A percentile compares a stretch with the other conserved stretches of the same genome.
Evolutionary conservation across 192 early-diverging fungal species (phyloP).

Genomic region (Backusella tarrabulga): DNA sequence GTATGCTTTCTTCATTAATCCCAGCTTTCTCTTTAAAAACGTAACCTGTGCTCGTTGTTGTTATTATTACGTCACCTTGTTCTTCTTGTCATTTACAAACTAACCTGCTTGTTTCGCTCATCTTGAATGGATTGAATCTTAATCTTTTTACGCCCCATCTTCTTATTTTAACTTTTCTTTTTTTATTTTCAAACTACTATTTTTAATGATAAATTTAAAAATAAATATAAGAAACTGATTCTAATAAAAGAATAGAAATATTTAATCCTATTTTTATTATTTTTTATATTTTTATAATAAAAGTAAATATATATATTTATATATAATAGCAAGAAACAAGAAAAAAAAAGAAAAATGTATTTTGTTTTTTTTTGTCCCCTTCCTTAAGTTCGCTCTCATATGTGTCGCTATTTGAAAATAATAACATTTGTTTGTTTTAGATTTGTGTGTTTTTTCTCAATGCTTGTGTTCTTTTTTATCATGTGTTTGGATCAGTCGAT

Average conservation of each 20-base stretch:
- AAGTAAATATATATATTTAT: neutral
- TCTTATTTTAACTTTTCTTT: constrained; percentile 2
- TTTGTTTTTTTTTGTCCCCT: neutral
- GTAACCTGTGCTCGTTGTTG: constrained; percentile 62
- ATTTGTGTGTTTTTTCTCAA: neutral
- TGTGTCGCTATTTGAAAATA: neutral
- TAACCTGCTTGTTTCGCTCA: constrained; percentile 91
- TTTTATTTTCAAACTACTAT: constrained; percentile 3
- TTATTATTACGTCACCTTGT: neutral
- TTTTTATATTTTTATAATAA: too few relatives aligned
- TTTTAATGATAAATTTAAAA: constrained; percentile 6
- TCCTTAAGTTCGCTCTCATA: neutral
- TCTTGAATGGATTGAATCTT: constrained; percentile 90
- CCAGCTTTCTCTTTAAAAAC: constrained; percentile 91
- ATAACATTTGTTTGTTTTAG: neutral
- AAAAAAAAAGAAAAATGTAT: neutral
- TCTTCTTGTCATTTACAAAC: neutral
- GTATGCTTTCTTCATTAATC: constrained; percentile 96
- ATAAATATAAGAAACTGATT: constrained; percentile 35
- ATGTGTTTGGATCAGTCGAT: neutral
- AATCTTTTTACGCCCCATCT: constrained; percentile 95
- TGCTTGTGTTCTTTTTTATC: neutral
- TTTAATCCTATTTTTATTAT: neutral
- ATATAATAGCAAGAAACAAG: neutral
- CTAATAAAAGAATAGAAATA: constrained; percentile 20